Evolutionary conservation across 2,329 filamentous ascomycete genomes (phyloP).

Genomic region (Fusarium fujikuroi): DNA sequence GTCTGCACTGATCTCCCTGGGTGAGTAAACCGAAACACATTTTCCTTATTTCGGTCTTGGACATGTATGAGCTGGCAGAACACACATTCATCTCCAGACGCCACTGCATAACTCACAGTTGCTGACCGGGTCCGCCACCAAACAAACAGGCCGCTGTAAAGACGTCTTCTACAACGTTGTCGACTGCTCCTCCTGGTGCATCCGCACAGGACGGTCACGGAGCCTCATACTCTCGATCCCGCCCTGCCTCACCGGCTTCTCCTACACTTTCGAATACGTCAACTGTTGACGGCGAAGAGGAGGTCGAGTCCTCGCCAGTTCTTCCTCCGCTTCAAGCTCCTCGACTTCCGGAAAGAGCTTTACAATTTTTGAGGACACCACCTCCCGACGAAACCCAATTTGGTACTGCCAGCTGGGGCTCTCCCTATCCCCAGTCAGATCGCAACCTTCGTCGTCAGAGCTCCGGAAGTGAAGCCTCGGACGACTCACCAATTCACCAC

Average conservation of each 20-base stretch:
- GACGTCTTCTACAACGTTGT: slow-evolving; percentile 65
- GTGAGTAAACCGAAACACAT: slow-evolving; percentile 49
- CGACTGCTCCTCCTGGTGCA: slow-evolving; percentile 66
- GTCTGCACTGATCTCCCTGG: slow-evolving; percentile 72
- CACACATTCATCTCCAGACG: slow-evolving; percentile 38
- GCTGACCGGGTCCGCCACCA: slow-evolving; percentile 40
- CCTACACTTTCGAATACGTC: slow-evolving; percentile 71
- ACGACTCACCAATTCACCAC: slow-evolving; percentile 69
- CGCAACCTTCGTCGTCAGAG: slow-evolving; percentile 61
- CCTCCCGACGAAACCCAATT: slow-evolving; percentile 58
- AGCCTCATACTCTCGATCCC: slow-evolving; percentile 50
- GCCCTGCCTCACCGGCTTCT: slow-evolving; percentile 57
- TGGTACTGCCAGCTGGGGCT: slow-evolving; percentile 88
- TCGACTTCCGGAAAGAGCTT: slow-evolving; percentile 65
- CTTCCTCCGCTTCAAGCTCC: slow-evolving; percentile 69
- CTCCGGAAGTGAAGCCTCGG: slow-evolving; percentile 68
- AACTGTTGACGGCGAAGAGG: slow-evolving; percentile 67
- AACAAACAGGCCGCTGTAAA: slow-evolving; percentile 56
- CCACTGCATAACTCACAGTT: slow-evolving; percentile 38
- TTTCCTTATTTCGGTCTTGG: slow-evolving; percentile 21
- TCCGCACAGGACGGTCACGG: slow-evolving; percentile 67
- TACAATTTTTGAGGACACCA: slow-evolving; percentile 66
- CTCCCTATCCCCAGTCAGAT: slow-evolving; percentile 80
- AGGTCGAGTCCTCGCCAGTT: slow-evolving; percentile 65
- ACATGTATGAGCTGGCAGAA: slow-evolving; percentile 31